These are phyloP conservation scores for Phytophthora litchii DNA, from an alignment of 352 stramenopile genomes.

Conservation along the genomic window DNA sequence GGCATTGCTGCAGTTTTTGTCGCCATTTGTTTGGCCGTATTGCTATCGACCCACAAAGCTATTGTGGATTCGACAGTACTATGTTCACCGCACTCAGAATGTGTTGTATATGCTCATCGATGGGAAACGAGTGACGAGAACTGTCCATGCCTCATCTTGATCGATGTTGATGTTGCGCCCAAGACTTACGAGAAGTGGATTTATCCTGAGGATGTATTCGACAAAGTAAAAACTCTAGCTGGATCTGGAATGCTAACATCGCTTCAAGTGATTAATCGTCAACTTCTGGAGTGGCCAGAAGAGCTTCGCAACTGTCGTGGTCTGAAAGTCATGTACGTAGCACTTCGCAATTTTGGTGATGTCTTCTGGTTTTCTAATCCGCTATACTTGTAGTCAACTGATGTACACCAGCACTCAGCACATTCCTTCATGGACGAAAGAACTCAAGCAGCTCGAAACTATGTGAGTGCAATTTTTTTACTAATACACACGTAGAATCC, in stretches of 20 bases:
- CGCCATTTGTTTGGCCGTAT: conserved; percentile 7
- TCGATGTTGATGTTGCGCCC: conserved; percentile 2
- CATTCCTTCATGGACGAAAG: conserved; percentile 13
- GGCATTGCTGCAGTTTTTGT: conserved; percentile 20
- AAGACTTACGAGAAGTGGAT: conserved; percentile 3
- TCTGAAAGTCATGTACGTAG: conserved; percentile 13
- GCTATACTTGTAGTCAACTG: conserved; percentile 5
- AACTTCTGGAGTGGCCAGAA: conserved; percentile 23
- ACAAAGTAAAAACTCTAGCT: conserved; percentile 27
- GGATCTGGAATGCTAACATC: conserved; percentile 32
- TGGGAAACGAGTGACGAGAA: conserved; percentile 10
- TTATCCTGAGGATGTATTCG: conserved; percentile 19
- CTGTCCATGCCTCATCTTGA: conserved; percentile 23
- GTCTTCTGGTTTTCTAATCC: background rate
- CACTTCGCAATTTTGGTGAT: background rate
- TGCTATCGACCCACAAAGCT: conserved; percentile 27
- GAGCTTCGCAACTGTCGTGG: conserved; percentile 33
- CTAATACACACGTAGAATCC: no score
- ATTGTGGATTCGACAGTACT: conserved; percentile 14
- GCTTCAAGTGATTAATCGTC: conserved; percentile 50
- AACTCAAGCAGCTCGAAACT: conserved; percentile 21
- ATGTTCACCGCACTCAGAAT: conserved; percentile 30
- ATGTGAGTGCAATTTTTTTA: conserved; percentile 17
- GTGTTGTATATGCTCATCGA: conserved; percentile 28
- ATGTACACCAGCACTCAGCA: conserved; percentile 19